These are phyloP conservation scores for Echium plantagineum DNA, from an alignment of 257 asterid species.

Conservation along the genomic window DNA sequence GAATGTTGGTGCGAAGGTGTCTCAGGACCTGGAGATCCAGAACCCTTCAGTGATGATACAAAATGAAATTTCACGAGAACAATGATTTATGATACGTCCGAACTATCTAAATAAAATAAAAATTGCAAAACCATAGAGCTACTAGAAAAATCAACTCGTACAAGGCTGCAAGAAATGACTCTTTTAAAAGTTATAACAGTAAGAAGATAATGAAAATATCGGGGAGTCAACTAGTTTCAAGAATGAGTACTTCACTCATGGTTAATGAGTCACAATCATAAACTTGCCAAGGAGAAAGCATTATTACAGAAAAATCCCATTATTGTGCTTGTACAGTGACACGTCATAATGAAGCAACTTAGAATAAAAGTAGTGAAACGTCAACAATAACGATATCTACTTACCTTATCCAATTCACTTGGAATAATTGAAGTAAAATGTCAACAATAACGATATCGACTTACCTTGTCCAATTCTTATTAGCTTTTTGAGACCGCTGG, in stretches of 20 bases:
- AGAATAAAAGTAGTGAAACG: neutral
- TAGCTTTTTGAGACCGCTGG: constrained; percentile 70
- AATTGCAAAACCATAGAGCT: neutral
- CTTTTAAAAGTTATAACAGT: neutral
- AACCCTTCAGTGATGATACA: constrained; percentile 1
- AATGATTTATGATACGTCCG: neutral
- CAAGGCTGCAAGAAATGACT: too few relatives aligned
- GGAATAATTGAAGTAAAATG: too few relatives aligned
- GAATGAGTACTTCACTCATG: neutral
- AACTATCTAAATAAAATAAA: neutral
- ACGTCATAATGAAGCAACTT: neutral
- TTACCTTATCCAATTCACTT: too few relatives aligned
- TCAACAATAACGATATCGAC: too few relatives aligned
- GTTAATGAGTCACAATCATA: neutral
- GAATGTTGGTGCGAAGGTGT: constrained; percentile 74
- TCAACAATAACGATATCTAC: neutral
- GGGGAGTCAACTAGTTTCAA: neutral
- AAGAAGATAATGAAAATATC: neutral
- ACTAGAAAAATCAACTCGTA: neutral
- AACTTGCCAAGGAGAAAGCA: neutral
- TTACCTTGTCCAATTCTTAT: constrained; percentile 91
- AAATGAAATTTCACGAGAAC: neutral
- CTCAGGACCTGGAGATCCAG: constrained; percentile 67
- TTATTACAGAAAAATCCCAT: neutral
- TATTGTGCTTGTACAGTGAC: neutral